Conservation (phyloP, 208 protist species). For the Wallacemonas sp. region DNA sequence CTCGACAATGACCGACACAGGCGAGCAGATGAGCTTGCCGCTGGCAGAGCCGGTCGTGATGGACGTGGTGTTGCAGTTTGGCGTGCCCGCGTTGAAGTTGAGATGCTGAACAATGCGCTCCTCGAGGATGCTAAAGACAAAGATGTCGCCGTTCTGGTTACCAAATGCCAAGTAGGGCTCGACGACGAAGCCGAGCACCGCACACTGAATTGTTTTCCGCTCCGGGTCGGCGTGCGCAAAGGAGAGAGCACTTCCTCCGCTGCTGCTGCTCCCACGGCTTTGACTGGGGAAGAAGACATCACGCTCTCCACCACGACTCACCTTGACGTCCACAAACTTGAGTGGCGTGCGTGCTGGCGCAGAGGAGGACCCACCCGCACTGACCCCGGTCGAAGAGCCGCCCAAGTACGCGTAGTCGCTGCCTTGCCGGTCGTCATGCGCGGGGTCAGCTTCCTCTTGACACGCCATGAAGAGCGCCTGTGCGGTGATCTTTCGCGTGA, state of each 20-base stretch:
- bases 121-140: slow-evolving; percentile 73
- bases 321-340: slow-evolving; percentile 8
- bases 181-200: slow-evolving; percentile 67
- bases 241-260: neutral
- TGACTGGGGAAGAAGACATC: slow-evolving; percentile 15
- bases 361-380: neutral
- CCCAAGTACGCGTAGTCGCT: slow-evolving; percentile 9
- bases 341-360: neutral
- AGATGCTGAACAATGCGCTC: slow-evolving; percentile 69
- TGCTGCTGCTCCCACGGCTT: no score
- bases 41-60: slow-evolving; percentile 18
- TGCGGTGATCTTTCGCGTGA: slow-evolving; percentile 73
- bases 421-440: neutral
- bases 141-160: slow-evolving; percentile 81
- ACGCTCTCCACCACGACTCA: slow-evolving; percentile 1
- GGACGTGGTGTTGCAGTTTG: slow-evolving; percentile 15
- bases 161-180: slow-evolving; percentile 86
- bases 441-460: slow-evolving; percentile 37
- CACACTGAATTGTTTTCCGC: slow-evolving; percentile 60
- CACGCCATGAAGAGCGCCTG: slow-evolving; percentile 63
- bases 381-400: slow-evolving; percentile 1
- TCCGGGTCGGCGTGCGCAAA: slow-evolving; percentile 83
- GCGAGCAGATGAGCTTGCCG: slow-evolving; percentile 50
- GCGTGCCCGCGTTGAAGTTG: slow-evolving; percentile 51
- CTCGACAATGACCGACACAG: slow-evolving; percentile 77